Conservation (phyloP, 2,329 filamentous ascomycete genomes). For the Nemania bipapillata region DNA sequence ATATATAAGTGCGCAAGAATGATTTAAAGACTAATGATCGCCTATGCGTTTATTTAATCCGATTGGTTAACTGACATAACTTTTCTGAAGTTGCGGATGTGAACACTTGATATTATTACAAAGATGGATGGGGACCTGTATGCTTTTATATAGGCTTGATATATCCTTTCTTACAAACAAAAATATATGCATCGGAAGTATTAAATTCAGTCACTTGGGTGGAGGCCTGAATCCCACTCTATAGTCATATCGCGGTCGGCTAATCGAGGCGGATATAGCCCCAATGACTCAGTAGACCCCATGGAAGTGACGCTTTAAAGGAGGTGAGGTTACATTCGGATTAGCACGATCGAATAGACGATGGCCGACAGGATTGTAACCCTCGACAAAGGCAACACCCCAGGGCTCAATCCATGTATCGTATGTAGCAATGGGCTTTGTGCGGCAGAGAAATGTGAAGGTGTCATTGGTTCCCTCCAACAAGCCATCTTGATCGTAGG, state of each 20-base stretch:
- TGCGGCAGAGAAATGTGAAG: slow-evolving; percentile 37
- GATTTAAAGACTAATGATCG: too few relatives aligned
- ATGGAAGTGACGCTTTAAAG: slow-evolving; percentile 3
- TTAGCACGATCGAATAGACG: slow-evolving; percentile 23
- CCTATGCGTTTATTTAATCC: too few relatives aligned
- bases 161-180: too few relatives aligned
- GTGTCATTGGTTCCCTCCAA: slow-evolving; percentile 40
- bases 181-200: too few relatives aligned
- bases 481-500: slow-evolving; percentile 38
- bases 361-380: slow-evolving; percentile 24
- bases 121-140: too few relatives aligned
- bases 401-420: slow-evolving; percentile 26
- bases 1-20: too few relatives aligned
- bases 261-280: not conserved
- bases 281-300: not conserved
- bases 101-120: too few relatives aligned
- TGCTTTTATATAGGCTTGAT: too few relatives aligned
- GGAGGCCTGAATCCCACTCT: not conserved
- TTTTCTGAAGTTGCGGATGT: too few relatives aligned
- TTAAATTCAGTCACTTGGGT: too few relatives aligned
- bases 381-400: slow-evolving; percentile 19
- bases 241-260: not conserved
- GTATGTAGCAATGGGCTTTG: slow-evolving; percentile 38
- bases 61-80: too few relatives aligned
- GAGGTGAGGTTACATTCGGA: slow-evolving; percentile 7